A percentile compares a stretch with the other conserved stretches of the same genome.
These are phyloP conservation scores for Magnolia changhungtana DNA, from an alignment of 164 flowering plant genomes.

Conservation along the genomic window DNA sequence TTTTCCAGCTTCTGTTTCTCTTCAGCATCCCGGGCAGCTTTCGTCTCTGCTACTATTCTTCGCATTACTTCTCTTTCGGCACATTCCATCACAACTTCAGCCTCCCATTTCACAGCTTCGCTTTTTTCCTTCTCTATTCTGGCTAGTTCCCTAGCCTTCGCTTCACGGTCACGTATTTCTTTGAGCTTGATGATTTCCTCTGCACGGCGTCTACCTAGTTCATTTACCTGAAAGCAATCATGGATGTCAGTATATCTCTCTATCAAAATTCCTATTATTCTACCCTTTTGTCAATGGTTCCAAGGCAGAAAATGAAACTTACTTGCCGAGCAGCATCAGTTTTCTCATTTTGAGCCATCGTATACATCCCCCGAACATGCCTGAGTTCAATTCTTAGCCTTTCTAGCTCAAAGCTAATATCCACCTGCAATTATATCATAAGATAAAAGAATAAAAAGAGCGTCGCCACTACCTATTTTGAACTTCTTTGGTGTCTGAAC, in stretches of 20 bases:
- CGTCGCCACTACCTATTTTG: not conserved
- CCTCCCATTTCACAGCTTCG: constrained; percentile 59
- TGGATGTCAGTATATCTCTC: not conserved
- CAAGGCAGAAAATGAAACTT: constrained; percentile 8
- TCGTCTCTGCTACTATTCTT: constrained; percentile 57
- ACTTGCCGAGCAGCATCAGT: constrained; percentile 73
- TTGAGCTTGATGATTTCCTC: constrained; percentile 57
- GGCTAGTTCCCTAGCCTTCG: constrained; percentile 51
- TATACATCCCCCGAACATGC: constrained; percentile 71
- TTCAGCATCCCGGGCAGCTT: constrained; percentile 43
- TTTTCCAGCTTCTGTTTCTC: constrained; percentile 63
- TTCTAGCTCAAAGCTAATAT: constrained; percentile 66
- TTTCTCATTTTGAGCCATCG: constrained; percentile 68
- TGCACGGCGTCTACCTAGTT: constrained; percentile 38
- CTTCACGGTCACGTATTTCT: constrained; percentile 48
- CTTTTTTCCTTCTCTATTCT: constrained; percentile 48
- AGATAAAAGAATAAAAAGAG: not conserved
- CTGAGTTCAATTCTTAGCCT: constrained; percentile 74
- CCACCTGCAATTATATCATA: constrained; percentile 33
- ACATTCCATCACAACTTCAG: constrained; percentile 41
- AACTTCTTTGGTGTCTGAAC: not conserved
- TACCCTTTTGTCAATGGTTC: not conserved
- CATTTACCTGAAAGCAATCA: constrained; percentile 39
- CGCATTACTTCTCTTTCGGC: constrained; percentile 56
- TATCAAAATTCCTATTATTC: not conserved